Conservation (phyloP, 2,329 filamentous ascomycete species). For the Phyllosticta citrichinensis region DNA sequence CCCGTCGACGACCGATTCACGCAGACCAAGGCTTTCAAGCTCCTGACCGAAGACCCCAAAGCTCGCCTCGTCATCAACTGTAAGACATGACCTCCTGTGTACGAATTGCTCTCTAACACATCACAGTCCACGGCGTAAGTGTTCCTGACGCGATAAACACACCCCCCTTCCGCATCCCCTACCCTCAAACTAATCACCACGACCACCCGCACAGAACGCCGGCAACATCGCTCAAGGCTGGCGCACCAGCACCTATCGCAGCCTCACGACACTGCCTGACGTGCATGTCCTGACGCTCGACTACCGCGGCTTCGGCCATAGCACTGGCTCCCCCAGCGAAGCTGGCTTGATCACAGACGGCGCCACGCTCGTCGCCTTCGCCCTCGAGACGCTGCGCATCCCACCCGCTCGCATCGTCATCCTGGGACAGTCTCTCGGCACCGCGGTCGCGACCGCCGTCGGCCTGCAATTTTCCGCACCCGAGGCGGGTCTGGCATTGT, state of each 20-base stretch:
- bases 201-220: conserved; percentile 53
- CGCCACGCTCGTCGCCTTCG: conserved; percentile 44
- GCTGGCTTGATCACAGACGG: conserved; percentile 45
- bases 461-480: conserved; percentile 56
- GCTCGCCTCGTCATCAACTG: conserved; percentile 47
- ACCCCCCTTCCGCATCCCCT: conserved; percentile 10
- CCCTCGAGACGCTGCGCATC: conserved; percentile 41
- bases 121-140: conserved; percentile 54
- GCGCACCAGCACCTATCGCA: conserved; percentile 68
- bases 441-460: conserved; percentile 61
- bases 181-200: conserved; percentile 12
- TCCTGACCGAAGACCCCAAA: conserved; percentile 41
- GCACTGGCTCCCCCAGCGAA: conserved; percentile 46
- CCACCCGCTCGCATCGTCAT: conserved; percentile 47
- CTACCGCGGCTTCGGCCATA: conserved; percentile 51
- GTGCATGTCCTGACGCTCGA: conserved; percentile 54
- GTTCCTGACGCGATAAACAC: background rate
- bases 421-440: conserved; percentile 51
- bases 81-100: conserved; percentile 17
- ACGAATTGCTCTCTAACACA: conserved; percentile 6
- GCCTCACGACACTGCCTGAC: conserved; percentile 55
- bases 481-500: conserved; percentile 15
- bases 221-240: conserved; percentile 73
- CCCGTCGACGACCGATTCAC: conserved; percentile 33
- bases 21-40: conserved; percentile 38